Evolutionary conservation across 768 basidiomycete genomes (phyloP), one percentile per base, ranked within the genome.

Genomic region (Antrodiella citrinella): DNA sequence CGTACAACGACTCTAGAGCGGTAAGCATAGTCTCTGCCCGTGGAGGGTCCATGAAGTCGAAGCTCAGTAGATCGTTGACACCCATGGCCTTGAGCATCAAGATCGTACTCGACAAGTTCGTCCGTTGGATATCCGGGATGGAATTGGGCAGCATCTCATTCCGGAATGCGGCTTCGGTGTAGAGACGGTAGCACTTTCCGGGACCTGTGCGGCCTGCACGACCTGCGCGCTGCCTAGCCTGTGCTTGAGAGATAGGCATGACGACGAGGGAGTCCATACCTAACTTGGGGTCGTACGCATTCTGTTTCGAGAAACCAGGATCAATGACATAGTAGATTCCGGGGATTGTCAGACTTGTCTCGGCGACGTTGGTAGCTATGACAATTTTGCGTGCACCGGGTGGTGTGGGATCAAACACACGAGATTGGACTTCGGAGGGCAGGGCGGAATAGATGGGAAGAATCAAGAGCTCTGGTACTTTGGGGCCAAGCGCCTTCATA

Each of bases 41-140:
- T 21, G 96, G 96, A 1, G 95, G 93, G 66, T 98, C 96, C 96
- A 99, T 98, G 64, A 98, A 99, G 66, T 96, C 95, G 68, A 98
- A 98, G 68, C 90, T 91, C 51, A 98, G 81, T 3, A 98, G 70
- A 63, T 99, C 96, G 60, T 98, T 98, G 72, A 98, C 82, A 26
- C 95, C 96, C 96, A 99, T 98, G 2, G 96, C 96, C 66, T 98
- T 98, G 49, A 98, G 74, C 70, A 94, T 89, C 13, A 98, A 69
- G 62, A 99, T 97, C 0, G 95, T 98, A 50, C 82, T 75, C 4
- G 95, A 80, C 54, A 99, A 70, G 67, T 99, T 97, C 47, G 89
- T 89, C 24, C 96, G 81, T 65, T 97, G 95, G 56, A 99, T 98
- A 67, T 99, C 96, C 4, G 96, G 96, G 52, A 98, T 93, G 3